These are phyloP conservation scores for Aspergillus clavatus DNA, from an alignment of 2,329 filamentous ascomycete species.

Conservation along the genomic window DNA sequence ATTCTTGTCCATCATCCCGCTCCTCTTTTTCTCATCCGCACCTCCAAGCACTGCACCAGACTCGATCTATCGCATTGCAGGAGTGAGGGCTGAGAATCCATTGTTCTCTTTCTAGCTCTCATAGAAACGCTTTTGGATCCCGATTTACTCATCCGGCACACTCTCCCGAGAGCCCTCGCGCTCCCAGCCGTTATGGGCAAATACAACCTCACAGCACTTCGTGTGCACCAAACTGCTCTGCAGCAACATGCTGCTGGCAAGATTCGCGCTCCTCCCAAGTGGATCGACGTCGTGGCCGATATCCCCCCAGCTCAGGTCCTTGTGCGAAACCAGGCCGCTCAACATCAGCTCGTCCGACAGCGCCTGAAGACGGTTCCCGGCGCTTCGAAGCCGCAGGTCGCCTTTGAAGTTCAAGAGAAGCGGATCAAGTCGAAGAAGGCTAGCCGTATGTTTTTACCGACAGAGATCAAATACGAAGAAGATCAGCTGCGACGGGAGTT, in stretches of 20 bases:
- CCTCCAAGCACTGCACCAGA: not conserved
- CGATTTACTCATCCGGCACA: not conserved
- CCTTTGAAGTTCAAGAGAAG: constrained; percentile 34
- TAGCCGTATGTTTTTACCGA: constrained; percentile 74
- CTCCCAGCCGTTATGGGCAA: constrained; percentile 38
- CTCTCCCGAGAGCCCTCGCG: not conserved
- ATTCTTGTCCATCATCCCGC: constrained; percentile 21
- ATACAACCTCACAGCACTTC: constrained; percentile 44
- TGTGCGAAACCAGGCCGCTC: constrained; percentile 52
- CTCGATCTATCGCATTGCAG: not conserved
- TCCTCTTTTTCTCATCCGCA: constrained; percentile 34
- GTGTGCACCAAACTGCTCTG: constrained; percentile 42
- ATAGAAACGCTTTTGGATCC: not conserved
- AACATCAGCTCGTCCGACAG: constrained; percentile 40
- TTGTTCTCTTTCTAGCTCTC: too few relatives aligned
- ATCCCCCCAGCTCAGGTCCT: constrained; percentile 58
- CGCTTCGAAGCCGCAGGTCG: constrained; percentile 28
- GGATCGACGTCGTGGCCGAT: constrained; percentile 53
- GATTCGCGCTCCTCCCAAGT: constrained; percentile 39
- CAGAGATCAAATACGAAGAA: constrained; percentile 73
- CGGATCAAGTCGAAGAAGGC: constrained; percentile 55
- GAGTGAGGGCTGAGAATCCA: not conserved
- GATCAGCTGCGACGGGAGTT: constrained; percentile 76
- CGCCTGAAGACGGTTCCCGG: constrained; percentile 31
- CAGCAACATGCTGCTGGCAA: constrained; percentile 35